Conservation (phyloP, 2,329 filamentous ascomycete species). For the Pyrenophora teres region DNA sequence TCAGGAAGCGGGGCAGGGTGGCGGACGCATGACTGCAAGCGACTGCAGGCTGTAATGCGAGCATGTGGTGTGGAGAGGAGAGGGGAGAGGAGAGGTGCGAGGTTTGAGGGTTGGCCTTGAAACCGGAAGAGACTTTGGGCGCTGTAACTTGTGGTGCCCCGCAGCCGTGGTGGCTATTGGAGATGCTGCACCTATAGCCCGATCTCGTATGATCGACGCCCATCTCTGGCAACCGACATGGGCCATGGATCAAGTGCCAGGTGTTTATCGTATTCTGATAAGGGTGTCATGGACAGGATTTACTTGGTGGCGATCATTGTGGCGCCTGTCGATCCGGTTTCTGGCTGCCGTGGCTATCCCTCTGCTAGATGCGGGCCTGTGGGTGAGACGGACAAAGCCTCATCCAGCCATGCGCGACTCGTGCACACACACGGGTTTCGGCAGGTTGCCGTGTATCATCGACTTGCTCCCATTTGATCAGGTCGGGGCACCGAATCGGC, state of each 20-base stretch:
- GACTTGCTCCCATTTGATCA: background rate
- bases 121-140: background rate
- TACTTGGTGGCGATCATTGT: constrained; percentile 6
- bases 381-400: constrained; percentile 10
- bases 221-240: constrained; percentile 13
- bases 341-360: constrained; percentile 8
- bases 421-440: constrained; percentile 3
- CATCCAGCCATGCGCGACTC: constrained; percentile 5
- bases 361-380: constrained; percentile 8
- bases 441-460: background rate
- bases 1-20: constrained; percentile 7
- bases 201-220: constrained; percentile 25
- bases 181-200: constrained; percentile 21
- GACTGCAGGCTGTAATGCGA: constrained; percentile 1
- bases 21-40: constrained; percentile 8
- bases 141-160: constrained; percentile 1
- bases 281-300: constrained; percentile 13
- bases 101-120: constrained; percentile 3
- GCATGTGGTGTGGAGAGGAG: constrained; percentile 3
- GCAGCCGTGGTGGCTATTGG: constrained; percentile 8
- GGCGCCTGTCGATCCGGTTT: constrained; percentile 16
- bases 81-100: too few species aligned
- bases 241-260: constrained; percentile 16
- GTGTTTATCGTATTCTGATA: constrained; percentile 5
- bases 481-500: constrained; percentile 9